These are phyloP conservation scores for Eimeria falciformis DNA, from an alignment of 169 alveolate species.

Conservation along the genomic window DNA sequence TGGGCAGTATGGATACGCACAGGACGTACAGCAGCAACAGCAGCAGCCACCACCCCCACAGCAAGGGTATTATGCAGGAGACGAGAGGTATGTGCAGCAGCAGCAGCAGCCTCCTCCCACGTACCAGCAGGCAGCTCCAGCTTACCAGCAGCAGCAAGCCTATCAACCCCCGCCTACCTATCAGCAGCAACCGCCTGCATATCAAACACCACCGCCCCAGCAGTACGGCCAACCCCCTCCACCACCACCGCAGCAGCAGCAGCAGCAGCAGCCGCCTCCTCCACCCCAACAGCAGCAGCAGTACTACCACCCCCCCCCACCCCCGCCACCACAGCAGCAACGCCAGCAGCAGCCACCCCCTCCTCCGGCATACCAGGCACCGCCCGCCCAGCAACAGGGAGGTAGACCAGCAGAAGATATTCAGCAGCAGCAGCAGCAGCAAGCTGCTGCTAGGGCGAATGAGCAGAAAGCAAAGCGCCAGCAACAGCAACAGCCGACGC, in stretches of 20 bases:
- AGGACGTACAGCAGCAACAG: slow-evolving; percentile 5
- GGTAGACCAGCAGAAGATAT: slow-evolving; percentile 1
- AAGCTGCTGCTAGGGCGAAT: background rate
- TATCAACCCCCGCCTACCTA: background rate
- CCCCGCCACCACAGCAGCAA: slow-evolving; percentile 7
- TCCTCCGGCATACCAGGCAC: background rate
- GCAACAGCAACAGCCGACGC: slow-evolving; percentile 47
- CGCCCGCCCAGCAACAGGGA: slow-evolving; percentile 10
- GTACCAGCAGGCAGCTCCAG: background rate
- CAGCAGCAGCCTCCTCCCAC: slow-evolving; percentile 38
- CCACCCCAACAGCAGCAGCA: slow-evolving; percentile 58
- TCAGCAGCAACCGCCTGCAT: slow-evolving; percentile 42
- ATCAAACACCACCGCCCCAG: too few relatives aligned
- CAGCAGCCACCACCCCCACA: slow-evolving; percentile 8
- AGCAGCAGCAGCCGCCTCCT: background rate
- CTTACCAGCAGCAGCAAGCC: slow-evolving; percentile 7
- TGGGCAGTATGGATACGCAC: background rate
- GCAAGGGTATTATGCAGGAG: slow-evolving; percentile 18
- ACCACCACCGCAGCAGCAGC: background rate
- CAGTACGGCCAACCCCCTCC: background rate
- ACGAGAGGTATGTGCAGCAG: slow-evolving; percentile 20
- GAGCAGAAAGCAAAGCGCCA: background rate
- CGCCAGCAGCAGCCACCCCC: background rate
- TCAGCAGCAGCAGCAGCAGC: slow-evolving; percentile 63
- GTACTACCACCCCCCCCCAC: background rate